Evolutionary conservation across 2,329 filamentous ascomycete species (phyloP).

Genomic region (Hymenotorrendiella dingleyae): DNA sequence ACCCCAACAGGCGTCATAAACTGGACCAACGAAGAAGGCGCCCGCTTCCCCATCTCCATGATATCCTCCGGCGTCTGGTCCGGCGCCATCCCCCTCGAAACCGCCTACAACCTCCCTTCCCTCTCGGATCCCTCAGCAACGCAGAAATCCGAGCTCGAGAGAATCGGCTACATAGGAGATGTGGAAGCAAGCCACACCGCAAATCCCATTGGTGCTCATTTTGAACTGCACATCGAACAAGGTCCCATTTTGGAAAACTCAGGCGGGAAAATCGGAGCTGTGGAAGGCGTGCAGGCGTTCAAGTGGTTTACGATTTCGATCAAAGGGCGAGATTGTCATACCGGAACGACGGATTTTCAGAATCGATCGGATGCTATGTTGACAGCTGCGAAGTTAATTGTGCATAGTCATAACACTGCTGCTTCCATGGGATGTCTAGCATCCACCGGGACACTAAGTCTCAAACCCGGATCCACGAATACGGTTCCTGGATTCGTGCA

Average conservation of each 20-base stretch:
- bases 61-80: constrained; percentile 72
- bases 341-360: constrained; percentile 65
- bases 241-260: constrained; percentile 66
- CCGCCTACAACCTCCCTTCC: constrained; percentile 56
- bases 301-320: constrained; percentile 67
- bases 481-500: constrained; percentile 64
- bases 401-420: constrained; percentile 58
- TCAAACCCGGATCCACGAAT: constrained; percentile 64
- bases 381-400: constrained; percentile 61
- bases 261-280: constrained; percentile 60
- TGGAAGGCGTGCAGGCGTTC: constrained; percentile 69
- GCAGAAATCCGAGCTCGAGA: constrained; percentile 62
- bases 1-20: constrained; percentile 53
- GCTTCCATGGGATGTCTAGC: constrained; percentile 54
- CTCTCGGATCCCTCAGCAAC: constrained; percentile 56
- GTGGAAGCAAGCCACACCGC: constrained; percentile 49
- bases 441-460: constrained; percentile 59
- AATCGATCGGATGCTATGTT: constrained; percentile 64
- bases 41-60: constrained; percentile 72
- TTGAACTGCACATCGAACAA: constrained; percentile 83
- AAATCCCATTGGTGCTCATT: constrained; percentile 68
- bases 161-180: constrained; percentile 64
- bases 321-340: constrained; percentile 63
- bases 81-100: constrained; percentile 55
- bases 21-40: constrained; percentile 77